phyloP scores from a whole-genome alignment of 176 grass and related monocot species.

The Bromus sterilis region DNA sequence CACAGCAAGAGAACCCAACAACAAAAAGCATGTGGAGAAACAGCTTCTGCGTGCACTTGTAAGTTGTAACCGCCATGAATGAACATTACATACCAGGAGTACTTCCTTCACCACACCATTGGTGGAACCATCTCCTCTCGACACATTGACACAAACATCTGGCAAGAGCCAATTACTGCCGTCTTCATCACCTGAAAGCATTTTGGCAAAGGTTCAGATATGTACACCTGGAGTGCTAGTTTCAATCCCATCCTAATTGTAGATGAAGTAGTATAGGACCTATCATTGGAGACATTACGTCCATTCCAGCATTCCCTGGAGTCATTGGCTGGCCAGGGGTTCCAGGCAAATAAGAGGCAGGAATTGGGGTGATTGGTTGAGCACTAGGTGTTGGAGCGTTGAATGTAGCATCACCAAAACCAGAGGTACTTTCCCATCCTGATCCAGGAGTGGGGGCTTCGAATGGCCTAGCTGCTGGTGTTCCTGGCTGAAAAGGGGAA shows the following conservation, averaged over 20 bases:
- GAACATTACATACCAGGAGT: constrained; percentile 30
- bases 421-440: constrained; percentile 61
- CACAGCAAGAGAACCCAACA: background rate
- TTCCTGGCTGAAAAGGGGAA: constrained; percentile 50
- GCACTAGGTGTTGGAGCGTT: constrained; percentile 53
- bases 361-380: constrained; percentile 67
- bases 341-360: constrained; percentile 50
- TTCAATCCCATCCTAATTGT: background rate
- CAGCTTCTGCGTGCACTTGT: background rate
- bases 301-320: constrained; percentile 59
- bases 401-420: constrained; percentile 42
- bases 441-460: constrained; percentile 90
- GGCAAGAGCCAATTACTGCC: constrained; percentile 41
- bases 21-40: background rate
- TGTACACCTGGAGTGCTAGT: background rate
- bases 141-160: constrained; percentile 65
- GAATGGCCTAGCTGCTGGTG: constrained; percentile 47
- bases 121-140: constrained; percentile 28
- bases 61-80: background rate
- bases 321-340: constrained; percentile 81
- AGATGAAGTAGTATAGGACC: constrained; percentile 26
- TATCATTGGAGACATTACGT: constrained; percentile 59
- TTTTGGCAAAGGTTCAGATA: constrained; percentile 1
- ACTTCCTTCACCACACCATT: constrained; percentile 58
- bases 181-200: constrained; percentile 43